phyloP scores from a whole-genome alignment of 305 asterid genomes.

The Solanum hybrid region DNA sequence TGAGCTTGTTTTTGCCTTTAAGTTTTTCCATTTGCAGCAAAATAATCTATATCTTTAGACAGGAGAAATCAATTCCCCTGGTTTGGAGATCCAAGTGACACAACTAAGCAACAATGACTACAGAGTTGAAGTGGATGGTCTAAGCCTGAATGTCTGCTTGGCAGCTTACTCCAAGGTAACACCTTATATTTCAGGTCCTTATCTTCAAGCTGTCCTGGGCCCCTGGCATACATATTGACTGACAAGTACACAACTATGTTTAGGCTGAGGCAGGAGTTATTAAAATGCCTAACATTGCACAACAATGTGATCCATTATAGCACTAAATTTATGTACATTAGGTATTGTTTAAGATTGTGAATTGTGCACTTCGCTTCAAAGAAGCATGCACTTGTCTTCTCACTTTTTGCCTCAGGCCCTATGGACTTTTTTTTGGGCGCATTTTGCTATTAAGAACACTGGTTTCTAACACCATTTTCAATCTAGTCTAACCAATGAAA shows the following conservation, averaged over 20 bases:
- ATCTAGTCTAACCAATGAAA: neutral
- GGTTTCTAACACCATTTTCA: neutral
- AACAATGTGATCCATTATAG: neutral
- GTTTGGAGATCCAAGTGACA: slow-evolving; percentile 43
- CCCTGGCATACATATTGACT: neutral
- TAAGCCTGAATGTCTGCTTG: slow-evolving; percentile 55
- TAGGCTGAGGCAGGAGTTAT: neutral
- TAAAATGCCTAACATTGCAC: neutral
- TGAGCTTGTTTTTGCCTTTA: neutral
- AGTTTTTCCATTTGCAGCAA: neutral
- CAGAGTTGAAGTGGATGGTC: slow-evolving; percentile 70
- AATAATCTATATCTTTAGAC: slow-evolving; percentile 36
- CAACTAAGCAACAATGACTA: slow-evolving; percentile 49
- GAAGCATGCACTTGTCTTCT: neutral
- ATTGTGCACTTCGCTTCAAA: neutral
- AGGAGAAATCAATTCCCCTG: slow-evolving; percentile 39
- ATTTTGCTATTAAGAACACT: neutral
- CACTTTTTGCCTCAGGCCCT: neutral
- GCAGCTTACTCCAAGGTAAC: slow-evolving; percentile 73
- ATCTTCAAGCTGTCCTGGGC: neutral
- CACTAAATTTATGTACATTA: neutral
- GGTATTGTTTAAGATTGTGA: neutral
- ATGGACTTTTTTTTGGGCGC: neutral
- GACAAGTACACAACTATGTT: neutral
- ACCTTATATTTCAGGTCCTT: neutral